These are phyloP conservation scores for Cystobasidium ongulense DNA, from an alignment of 768 basidiomycete species.

Conservation along the genomic window DNA sequence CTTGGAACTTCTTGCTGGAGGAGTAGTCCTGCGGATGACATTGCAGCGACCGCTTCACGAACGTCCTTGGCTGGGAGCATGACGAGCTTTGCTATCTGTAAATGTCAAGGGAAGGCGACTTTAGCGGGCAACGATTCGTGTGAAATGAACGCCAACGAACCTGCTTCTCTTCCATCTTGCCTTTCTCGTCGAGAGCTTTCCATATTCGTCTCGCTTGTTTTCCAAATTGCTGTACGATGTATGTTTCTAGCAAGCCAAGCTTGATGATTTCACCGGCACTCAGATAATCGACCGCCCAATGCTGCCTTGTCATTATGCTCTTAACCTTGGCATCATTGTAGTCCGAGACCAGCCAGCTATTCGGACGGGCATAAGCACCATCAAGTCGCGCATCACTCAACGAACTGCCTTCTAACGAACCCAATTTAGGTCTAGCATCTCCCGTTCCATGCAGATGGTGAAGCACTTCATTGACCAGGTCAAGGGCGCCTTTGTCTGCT, in stretches of 20 bases:
- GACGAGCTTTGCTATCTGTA: conserved; percentile 80
- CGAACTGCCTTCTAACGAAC: background rate
- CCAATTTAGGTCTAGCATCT: background rate
- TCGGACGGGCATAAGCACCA: background rate
- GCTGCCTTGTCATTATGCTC: background rate
- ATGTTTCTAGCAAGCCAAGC: conserved; percentile 4
- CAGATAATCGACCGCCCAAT: conserved; percentile 22
- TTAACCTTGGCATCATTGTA: background rate
- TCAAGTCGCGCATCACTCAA: background rate
- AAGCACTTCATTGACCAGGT: conserved; percentile 18
- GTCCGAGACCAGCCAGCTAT: conserved; percentile 19
- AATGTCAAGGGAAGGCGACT: background rate
- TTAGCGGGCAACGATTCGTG: background rate
- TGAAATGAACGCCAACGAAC: background rate
- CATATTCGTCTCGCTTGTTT: conserved; percentile 28
- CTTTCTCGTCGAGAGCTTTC: conserved; percentile 29
- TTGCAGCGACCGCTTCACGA: conserved; percentile 65
- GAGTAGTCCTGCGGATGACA: conserved; percentile 72
- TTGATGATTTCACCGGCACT: conserved; percentile 10
- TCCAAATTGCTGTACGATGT: conserved; percentile 10
- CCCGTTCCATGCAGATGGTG: background rate
- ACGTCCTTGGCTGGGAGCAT: conserved; percentile 88
- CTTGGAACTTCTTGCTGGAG: conserved; percentile 89
- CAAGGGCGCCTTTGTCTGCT: background rate
- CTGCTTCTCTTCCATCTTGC: conserved; percentile 33